Evolutionary conservation across 306 rosid species (phyloP).

Genomic region (Senna siamea): DNA sequence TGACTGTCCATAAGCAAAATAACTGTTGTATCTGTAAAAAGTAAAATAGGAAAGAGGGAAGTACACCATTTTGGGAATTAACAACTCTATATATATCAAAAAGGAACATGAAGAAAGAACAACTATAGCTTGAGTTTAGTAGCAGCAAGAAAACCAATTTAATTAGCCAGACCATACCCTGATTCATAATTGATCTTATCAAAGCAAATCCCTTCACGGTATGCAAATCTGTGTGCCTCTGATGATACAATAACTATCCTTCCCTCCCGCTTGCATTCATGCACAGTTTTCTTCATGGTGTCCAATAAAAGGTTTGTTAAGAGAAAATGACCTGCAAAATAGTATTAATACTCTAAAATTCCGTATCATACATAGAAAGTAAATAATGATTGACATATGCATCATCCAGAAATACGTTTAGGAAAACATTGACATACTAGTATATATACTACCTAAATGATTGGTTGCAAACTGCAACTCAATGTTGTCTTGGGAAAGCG

Average conservation of each 20-base stretch:
- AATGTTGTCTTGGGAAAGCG: slow-evolving; percentile 69
- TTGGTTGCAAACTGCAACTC: slow-evolving; percentile 87
- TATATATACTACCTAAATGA: slow-evolving; percentile 61
- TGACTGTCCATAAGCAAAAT: slow-evolving; percentile 74
- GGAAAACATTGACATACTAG: slow-evolving; percentile 28
- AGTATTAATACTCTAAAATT: background rate
- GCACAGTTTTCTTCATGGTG: slow-evolving; percentile 72
- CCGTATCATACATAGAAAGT: background rate
- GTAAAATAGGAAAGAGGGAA: slow-evolving; percentile 5
- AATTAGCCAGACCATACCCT: slow-evolving; percentile 52
- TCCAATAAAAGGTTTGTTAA: slow-evolving; percentile 79
- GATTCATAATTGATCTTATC: slow-evolving; percentile 74
- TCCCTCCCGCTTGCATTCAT: slow-evolving; percentile 69
- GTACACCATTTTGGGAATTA: slow-evolving; percentile 13
- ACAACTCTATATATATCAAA: slow-evolving; percentile 24
- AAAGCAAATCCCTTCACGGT: slow-evolving; percentile 63
- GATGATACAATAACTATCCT: slow-evolving; percentile 76
- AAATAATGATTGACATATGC: background rate
- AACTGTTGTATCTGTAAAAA: slow-evolving; percentile 56
- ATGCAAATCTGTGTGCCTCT: slow-evolving; percentile 59
- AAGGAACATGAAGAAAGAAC: background rate
- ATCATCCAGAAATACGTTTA: slow-evolving; percentile 12
- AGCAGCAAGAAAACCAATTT: slow-evolving; percentile 11
- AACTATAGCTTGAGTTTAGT: background rate
- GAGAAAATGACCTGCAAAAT: slow-evolving; percentile 79